Base-by-base conservation (phyloP, 768 basidiomycete species). In the Calocybe indica region DNA sequence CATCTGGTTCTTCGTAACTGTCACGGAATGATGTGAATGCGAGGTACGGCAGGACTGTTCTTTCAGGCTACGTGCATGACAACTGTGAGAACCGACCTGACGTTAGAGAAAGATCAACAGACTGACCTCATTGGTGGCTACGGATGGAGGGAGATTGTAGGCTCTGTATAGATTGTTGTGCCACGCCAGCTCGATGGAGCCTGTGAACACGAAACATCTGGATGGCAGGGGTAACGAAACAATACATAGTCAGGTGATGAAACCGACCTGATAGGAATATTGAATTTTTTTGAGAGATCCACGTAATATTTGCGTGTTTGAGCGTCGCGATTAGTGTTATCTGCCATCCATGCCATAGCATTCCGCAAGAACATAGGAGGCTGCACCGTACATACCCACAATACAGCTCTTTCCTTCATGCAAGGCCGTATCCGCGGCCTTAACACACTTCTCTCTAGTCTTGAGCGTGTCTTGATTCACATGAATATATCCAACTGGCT, bases 81-180 rank as follows among this genome's bases (percentile, higher is more conserved):
- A 49, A 33, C 12, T 40, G 35, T 15, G 44, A 37, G 40, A 29
- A 28, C 30, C 33, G 34, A 33, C 10, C 40, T 7, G 8, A 45
- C 40, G 8, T 32, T 44, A 22, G 37, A 44, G 5, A 33, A 6
- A 22, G 39, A 39, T 37, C 14, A 37, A 14, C 36, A 37, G 14
- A 58, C 65, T 50, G 48, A 76, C 79, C 62, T 79, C 74, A 40
- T 60, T 61, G 1, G 57, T 60, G 32, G 65, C 59, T n/a, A 68
- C 62, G 1, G 71, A 70, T 2, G 75, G 61, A 0, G 82, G 79
- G 30, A 76, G 65, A 51, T 76, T 78, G 53, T 71, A 88, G 34
- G 90, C 82, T 30, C 94, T 80, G 60, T 95, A 96, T 6, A 93
- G 65, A 57, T 94, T 94, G 62, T 97, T 96, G 64, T 97, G 95